Evolutionary conservation across 192 early-diverging fungal genomes (phyloP).

Genomic region (Entomortierella parvispora): DNA sequence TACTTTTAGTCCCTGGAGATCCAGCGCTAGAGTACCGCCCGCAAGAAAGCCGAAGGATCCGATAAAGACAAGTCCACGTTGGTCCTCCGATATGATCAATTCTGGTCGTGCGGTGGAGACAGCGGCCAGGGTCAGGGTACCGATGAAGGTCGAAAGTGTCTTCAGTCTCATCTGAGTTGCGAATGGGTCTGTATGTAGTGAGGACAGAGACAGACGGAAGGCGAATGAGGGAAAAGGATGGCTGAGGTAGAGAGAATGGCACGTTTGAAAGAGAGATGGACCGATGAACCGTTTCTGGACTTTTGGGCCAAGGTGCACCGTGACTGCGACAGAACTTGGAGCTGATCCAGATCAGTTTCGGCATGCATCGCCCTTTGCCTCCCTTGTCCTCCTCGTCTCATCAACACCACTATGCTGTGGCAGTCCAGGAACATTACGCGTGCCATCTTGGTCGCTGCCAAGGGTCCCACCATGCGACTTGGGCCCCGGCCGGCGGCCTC

Average conservation of each 20-base stretch:
- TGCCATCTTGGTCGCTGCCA: neutral
- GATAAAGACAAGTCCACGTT: conserved; percentile 44
- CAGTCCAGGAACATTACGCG: conserved; percentile 12
- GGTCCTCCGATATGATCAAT: conserved; percentile 48
- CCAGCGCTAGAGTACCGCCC: conserved; percentile 52
- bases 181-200: neutral
- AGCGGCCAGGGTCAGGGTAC: conserved; percentile 7
- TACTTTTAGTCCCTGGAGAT: conserved; percentile 52
- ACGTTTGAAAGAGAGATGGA: no score
- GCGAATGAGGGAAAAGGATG: no score
- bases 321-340: neutral
- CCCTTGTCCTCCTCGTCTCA: neutral
- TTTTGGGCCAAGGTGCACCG: neutral
- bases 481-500: no score
- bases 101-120: conserved; percentile 39
- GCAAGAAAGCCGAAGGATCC: conserved; percentile 62
- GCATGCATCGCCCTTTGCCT: neutral
- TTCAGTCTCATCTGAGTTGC: conserved; percentile 33
- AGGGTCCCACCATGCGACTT: no score
- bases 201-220: neutral
- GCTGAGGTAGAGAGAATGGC: no score
- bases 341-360: conserved; percentile 7
- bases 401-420: conserved; percentile 13
- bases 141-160: conserved; percentile 16
- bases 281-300: no score